Conservation (phyloP, 768 basidiomycete genomes). For the Termitomyces sp. region DNA sequence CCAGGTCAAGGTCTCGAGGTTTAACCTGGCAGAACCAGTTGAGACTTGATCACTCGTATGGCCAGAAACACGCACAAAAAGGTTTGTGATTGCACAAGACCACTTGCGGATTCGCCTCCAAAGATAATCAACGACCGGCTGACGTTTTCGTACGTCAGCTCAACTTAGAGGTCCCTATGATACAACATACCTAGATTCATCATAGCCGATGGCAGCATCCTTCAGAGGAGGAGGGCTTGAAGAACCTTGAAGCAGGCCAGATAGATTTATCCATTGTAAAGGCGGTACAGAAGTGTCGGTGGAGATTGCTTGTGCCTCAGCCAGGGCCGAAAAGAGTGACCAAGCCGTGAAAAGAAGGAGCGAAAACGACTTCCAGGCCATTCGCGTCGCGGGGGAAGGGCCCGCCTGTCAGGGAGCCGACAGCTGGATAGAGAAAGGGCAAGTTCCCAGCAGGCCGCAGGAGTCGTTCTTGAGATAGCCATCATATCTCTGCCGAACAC, state of each 20-base stretch:
- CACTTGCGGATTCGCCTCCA: slow-evolving; percentile 68
- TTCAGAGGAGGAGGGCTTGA: slow-evolving; percentile 58
- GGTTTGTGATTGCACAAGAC: slow-evolving; percentile 59
- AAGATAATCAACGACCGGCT: slow-evolving; percentile 66
- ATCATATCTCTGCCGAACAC: slow-evolving; percentile 15
- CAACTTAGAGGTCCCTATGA: background rate
- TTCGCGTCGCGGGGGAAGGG: slow-evolving; percentile 19
- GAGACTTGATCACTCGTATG: background rate
- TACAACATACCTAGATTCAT: slow-evolving; percentile 35
- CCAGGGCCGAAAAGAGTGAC: slow-evolving; percentile 14
- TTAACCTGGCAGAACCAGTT: slow-evolving; percentile 39
- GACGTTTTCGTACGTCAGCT: slow-evolving; percentile 14
- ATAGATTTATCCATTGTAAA: slow-evolving; percentile 75
- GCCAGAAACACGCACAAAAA: slow-evolving; percentile 48
- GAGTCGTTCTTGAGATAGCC: slow-evolving; percentile 6
- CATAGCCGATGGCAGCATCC: slow-evolving; percentile 68
- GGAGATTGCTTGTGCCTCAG: slow-evolving; percentile 45
- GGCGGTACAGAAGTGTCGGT: slow-evolving; percentile 55
- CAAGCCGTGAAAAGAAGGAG: slow-evolving; percentile 22
- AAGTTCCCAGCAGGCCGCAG: slow-evolving; percentile 9
- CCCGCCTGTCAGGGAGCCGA: slow-evolving; percentile 14
- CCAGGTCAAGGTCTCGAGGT: slow-evolving; percentile 63
- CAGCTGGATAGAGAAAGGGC: slow-evolving; percentile 6
- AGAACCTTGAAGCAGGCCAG: slow-evolving; percentile 49
- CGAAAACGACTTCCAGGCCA: slow-evolving; percentile 24